Evolutionary conservation across 345 rosid species (phyloP), one percentile per base, ranked within the genome.

Genomic region (Durio zibethinus): DNA sequence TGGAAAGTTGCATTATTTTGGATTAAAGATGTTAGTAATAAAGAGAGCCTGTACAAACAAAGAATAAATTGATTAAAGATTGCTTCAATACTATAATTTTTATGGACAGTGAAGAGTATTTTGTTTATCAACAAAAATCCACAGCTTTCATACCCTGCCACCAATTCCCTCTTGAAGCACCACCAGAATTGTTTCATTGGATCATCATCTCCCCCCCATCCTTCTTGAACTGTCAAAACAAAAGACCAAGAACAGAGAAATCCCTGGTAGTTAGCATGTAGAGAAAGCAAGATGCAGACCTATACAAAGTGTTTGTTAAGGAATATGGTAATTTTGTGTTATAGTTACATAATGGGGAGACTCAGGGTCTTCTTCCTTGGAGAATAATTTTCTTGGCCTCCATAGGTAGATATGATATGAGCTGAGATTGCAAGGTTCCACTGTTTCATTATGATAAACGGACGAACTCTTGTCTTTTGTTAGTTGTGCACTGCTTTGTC

Each of bases 321-420:
- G 20, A 40, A 42, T 23, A 11, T 12, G 12, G 12, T 21, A 2
- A 40, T 5, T n/a, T n/a, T 21, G 18, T 69, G 2, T 31, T 47
- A 54, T 2, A 66, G 88, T 72, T 76, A 90, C 87, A 67, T 11
- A 47, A 43, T 81, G 84, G 71, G 79, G 79, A 81, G 86, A 84
- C 72, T 86, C 88, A 36, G 84, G 65, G 76, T 65, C 40, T 27
- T 84, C 81, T 86, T 81, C 72, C 79, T 83, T 40, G 94, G 85
- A 76, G 95, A 86, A 81, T 91, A 94, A 77, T 88, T 87, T 79
- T 94, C 97, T 84, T 89, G 98, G 74, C 98, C 98, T 50, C 97
- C 98, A 76, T 94, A 94, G n/a, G 86, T 90, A 83, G 74, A 94
- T 90, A n/a, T n/a, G n/a, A n/a, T 97, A 94, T 73, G 98, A 94